Percentiles rank a stretch among this genome's conserved stretches.
phyloP scores from a whole-genome alignment of 352 stramenopile species.

The Labyrinthula sp. region DNA sequence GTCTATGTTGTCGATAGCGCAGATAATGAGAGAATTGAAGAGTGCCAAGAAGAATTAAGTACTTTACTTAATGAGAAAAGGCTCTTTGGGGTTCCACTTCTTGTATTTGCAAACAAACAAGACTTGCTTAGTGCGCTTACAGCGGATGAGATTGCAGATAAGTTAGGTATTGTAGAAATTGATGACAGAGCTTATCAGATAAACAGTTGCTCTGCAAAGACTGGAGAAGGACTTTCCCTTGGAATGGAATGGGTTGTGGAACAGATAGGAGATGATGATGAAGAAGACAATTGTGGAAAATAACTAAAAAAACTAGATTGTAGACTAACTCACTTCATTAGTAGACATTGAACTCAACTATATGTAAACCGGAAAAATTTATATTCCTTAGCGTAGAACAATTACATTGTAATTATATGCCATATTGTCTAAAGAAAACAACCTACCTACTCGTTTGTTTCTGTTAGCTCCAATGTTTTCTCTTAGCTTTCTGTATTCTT shows the following conservation, averaged over 20 bases:
- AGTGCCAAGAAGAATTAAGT: conserved; percentile 69
- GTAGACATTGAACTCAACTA: no score
- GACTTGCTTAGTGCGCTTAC: conserved; percentile 71
- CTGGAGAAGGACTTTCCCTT: conserved; percentile 59
- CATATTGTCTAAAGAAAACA: no score
- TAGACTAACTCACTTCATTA: no score
- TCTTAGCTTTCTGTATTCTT: no score
- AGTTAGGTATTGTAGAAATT: conserved; percentile 59
- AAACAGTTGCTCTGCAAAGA: conserved; percentile 62
- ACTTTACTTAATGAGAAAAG: conserved; percentile 77
- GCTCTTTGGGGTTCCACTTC: conserved; percentile 62
- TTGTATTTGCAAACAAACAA: conserved; percentile 89
- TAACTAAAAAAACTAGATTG: no score
- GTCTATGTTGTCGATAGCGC: conserved; percentile 84
- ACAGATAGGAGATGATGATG: conserved; percentile 37
- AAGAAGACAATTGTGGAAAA: no score
- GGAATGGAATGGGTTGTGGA: conserved; percentile 42
- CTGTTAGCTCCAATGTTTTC: no score
- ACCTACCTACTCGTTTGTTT: no score
- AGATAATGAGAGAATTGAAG: conserved; percentile 64
- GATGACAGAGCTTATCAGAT: conserved; percentile 66
- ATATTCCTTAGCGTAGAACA: no score
- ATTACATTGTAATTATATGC: no score
- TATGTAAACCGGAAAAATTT: no score
- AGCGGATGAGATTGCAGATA: conserved; percentile 60